Conservation (phyloP, 2,329 filamentous ascomycete species). For the Talaromyces pinophilus region DNA sequence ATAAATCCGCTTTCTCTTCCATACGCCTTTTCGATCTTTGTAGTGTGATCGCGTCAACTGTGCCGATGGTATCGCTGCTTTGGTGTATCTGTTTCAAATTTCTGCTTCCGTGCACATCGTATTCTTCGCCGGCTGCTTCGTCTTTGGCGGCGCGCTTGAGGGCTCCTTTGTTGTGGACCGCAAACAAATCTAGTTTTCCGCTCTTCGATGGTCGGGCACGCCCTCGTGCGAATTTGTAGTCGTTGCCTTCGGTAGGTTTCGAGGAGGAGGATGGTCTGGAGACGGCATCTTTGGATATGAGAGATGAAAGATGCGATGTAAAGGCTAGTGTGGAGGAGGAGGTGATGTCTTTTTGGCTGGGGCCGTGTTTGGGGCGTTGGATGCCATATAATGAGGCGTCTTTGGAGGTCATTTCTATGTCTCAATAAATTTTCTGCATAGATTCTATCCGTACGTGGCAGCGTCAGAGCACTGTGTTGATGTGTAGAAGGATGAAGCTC, state of each 20-base stretch:
- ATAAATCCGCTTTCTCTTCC: constrained; percentile 85
- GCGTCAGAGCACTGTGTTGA: no score
- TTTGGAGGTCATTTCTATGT: constrained; percentile 61
- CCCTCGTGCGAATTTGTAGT: constrained; percentile 42
- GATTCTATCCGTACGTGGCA: no score
- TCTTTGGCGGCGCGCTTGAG: constrained; percentile 65
- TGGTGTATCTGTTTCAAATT: constrained; percentile 63
- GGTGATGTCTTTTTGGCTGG: constrained; percentile 63
- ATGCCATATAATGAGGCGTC: constrained; percentile 69
- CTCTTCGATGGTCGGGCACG: constrained; percentile 46
- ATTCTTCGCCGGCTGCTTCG: constrained; percentile 54
- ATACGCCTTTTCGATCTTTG: constrained; percentile 75
- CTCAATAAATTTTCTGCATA: not conserved
- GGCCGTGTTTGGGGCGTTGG: constrained; percentile 64
- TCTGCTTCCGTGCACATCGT: constrained; percentile 28
- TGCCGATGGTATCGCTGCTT: constrained; percentile 60
- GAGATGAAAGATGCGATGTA: constrained; percentile 79
- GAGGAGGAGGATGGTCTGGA: constrained; percentile 30
- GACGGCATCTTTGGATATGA: constrained; percentile 62
- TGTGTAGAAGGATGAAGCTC: not conserved
- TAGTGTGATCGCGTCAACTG: constrained; percentile 58
- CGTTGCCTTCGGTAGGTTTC: not conserved
- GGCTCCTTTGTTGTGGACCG: constrained; percentile 62
- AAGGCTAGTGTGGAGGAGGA: constrained; percentile 78
- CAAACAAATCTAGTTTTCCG: constrained; percentile 70